Evolutionary conservation across 176 grass and related monocot genomes (phyloP).

Genomic region (Bothriochloa decipiens): DNA sequence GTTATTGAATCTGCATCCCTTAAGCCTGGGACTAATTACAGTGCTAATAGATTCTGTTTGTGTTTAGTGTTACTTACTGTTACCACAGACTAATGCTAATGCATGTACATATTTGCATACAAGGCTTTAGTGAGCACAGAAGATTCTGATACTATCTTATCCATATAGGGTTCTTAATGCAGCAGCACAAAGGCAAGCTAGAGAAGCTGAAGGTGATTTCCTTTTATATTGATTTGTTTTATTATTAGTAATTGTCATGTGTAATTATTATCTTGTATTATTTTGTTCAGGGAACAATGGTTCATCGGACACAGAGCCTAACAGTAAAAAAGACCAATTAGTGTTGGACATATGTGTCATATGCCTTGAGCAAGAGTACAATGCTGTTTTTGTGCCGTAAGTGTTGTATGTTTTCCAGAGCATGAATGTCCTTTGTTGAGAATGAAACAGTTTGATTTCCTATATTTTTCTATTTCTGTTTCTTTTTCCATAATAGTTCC

Average conservation of each 20-base stretch:
- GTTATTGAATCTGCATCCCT: background rate
- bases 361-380: conserved; percentile 99
- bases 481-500: background rate
- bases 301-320: conserved; percentile 51
- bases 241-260: conserved; percentile 4
- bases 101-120: background rate
- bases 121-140: conserved; percentile 25
- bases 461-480: background rate
- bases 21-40: conserved; percentile 3
- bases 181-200: conserved; percentile 81
- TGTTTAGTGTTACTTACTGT: background rate
- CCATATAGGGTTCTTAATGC: conserved; percentile 79
- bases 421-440: conserved; percentile 29
- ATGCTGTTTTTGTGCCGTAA: conserved; percentile 99
- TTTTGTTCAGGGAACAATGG: conserved; percentile 60
- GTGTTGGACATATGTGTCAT: conserved; percentile 93
- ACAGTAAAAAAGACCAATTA: conserved; percentile 71
- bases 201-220: conserved; percentile 84
- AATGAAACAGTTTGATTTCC: background rate
- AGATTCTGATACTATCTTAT: conserved; percentile 31
- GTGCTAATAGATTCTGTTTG: background rate
- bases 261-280: conserved; percentile 34
- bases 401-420: conserved; percentile 36
- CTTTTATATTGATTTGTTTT: conserved; percentile 31
- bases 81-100: background rate